Percentiles rank a stretch among this genome's conserved stretches.
phyloP scores from a whole-genome alignment of 495 filamentous ascomycete genomes.

The Rusavskia elegans region DNA sequence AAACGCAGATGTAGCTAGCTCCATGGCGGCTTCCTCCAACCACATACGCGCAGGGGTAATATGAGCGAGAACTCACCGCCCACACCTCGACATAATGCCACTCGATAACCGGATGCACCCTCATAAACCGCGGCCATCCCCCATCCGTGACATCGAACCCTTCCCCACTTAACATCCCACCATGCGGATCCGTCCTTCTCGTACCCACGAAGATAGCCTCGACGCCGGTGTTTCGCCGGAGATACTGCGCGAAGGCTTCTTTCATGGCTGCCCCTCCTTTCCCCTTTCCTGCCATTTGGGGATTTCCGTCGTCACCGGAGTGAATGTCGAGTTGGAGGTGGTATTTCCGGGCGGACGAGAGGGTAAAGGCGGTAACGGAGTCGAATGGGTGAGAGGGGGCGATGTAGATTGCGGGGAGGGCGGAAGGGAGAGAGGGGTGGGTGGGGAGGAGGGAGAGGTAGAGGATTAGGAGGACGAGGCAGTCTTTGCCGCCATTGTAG shows the following conservation, averaged over 20 bases:
- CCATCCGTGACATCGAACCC: constrained; percentile 69
- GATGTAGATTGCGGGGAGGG: constrained; percentile 76
- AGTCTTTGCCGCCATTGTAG: constrained; percentile 98
- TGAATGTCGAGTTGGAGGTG: constrained; percentile 46
- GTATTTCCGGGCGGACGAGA: constrained; percentile 43
- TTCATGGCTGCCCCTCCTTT: constrained; percentile 59
- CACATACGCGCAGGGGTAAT: no score
- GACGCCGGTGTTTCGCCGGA: constrained; percentile 42
- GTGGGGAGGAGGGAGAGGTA: constrained; percentile 54
- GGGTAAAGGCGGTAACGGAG: constrained; percentile 75
- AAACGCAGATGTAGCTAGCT: no score
- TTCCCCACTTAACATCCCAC: constrained; percentile 45
- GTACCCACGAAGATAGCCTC: constrained; percentile 89
- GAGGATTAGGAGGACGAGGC: constrained; percentile 79
- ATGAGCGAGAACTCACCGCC: constrained; percentile 51
- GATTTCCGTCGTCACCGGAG: not conserved
- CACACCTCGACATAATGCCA: constrained; percentile 96
- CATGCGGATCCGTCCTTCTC: constrained; percentile 81
- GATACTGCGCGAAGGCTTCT: constrained; percentile 60
- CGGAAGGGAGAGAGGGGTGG: constrained; percentile 20
- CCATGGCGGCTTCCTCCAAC: no score
- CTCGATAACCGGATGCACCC: constrained; percentile 87
- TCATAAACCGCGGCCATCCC: constrained; percentile 86
- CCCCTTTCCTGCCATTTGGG: constrained; percentile 16
- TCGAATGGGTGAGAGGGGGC: constrained; percentile 63